Evolutionary conservation across 805 yeast genomes (phyloP).

Genomic region (Schizosaccharomyces japonicus): DNA sequence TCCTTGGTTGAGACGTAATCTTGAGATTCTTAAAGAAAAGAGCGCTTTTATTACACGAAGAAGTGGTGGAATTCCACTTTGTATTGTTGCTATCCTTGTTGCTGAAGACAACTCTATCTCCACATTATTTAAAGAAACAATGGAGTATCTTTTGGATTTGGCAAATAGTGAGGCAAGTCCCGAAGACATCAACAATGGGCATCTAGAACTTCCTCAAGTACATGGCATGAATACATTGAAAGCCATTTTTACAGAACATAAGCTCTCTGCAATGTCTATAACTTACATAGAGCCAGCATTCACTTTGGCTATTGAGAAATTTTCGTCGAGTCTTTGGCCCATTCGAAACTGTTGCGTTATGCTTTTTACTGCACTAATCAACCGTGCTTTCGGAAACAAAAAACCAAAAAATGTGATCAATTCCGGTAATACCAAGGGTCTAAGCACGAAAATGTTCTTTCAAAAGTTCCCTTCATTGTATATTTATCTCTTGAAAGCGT

Average conservation of each 20-base stretch:
- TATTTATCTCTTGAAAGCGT: background rate
- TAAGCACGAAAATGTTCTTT: conserved; percentile 6
- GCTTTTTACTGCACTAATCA: conserved; percentile 70
- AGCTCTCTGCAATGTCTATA: conserved; percentile 30
- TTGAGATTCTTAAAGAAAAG: conserved; percentile 28
- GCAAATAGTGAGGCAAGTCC: conserved; percentile 26
- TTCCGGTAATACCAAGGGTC: conserved; percentile 11
- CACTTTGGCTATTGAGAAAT: conserved; percentile 34
- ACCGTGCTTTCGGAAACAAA: conserved; percentile 48
- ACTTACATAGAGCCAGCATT: conserved; percentile 34
- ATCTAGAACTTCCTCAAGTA: conserved; percentile 68
- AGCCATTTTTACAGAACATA: conserved; percentile 48
- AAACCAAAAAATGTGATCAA: conserved; percentile 14
- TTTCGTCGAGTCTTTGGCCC: conserved; percentile 55
- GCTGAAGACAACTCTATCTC: conserved; percentile 20
- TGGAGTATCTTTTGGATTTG: conserved; percentile 28
- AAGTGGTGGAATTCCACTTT: conserved; percentile 75
- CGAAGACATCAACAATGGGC: conserved; percentile 23
- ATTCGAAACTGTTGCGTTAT: conserved; percentile 78
- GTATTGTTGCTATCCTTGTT: conserved; percentile 50
- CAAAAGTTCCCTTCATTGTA: conserved; percentile 1
- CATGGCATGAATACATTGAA: conserved; percentile 76
- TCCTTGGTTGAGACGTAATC: conserved; percentile 36
- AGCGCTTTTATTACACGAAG: conserved; percentile 61
- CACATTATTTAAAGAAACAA: conserved; percentile 24